Conservation (phyloP, 2,329 filamentous ascomycete species). For the Cladosporium sp. region DNA sequence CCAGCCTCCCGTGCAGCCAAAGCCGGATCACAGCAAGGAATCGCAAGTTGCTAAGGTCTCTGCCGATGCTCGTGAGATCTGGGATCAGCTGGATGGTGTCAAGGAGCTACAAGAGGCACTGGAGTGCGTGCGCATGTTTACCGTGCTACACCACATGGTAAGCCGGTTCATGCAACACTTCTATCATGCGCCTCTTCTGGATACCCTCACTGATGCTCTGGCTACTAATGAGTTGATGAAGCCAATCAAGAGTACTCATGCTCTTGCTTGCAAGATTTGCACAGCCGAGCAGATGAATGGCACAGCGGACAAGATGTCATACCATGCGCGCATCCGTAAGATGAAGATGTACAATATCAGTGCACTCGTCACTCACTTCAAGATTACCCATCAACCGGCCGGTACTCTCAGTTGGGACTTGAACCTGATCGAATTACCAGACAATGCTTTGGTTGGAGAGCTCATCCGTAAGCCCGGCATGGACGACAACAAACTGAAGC, state of each 20-base stretch:
- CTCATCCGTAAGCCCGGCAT: constrained; percentile 57
- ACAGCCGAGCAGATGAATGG: constrained; percentile 29
- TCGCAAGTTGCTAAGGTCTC: constrained; percentile 44
- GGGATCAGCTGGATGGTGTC: constrained; percentile 62
- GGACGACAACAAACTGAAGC: constrained; percentile 53
- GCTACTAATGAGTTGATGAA: constrained; percentile 45
- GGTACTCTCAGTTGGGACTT: constrained; percentile 56
- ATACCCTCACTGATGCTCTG: constrained; percentile 55
- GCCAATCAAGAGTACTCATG: constrained; percentile 47
- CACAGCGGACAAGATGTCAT: constrained; percentile 37
- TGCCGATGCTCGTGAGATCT: constrained; percentile 61
- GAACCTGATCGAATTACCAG: constrained; percentile 64
- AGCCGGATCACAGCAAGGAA: constrained; percentile 21
- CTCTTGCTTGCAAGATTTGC: constrained; percentile 46
- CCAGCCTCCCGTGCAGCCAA: neutral
- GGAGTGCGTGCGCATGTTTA: constrained; percentile 62
- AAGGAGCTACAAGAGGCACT: constrained; percentile 56
- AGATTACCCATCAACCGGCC: constrained; percentile 55
- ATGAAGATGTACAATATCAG: constrained; percentile 49
- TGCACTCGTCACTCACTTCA: constrained; percentile 62
- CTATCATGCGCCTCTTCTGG: constrained; percentile 57
- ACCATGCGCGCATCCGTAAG: constrained; percentile 41
- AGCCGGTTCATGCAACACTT: constrained; percentile 61
- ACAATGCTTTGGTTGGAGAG: constrained; percentile 51
- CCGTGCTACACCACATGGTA: constrained; percentile 65